Base-by-base conservation (phyloP, 2,329 filamentous ascomycete species). In the Aspergillus niger region DNA sequence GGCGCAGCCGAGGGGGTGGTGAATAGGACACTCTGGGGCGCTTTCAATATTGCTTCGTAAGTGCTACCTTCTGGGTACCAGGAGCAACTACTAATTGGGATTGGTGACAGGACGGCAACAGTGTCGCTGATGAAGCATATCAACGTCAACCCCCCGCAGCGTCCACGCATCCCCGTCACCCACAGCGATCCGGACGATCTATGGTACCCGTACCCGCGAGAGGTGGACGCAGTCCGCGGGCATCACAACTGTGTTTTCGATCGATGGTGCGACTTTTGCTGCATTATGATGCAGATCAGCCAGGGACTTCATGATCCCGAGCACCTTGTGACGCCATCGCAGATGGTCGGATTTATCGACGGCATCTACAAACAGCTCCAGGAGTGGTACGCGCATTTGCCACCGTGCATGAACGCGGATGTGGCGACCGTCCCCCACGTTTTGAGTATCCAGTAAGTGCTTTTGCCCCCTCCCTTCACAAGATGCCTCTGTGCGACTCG, bases 191-290 rank as follows among this genome's bases (percentile, higher is more conserved):
- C 52, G 2, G 52, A 43, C 2, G 64, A 68, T 24, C 44, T 63
- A 7, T 73, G 71, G 67, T 58, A 58, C 3, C 69, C 69, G 1
- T 74, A 74, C 55, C 70, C 72, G 8, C 60, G 58, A 13, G 55
- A 53, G 3, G 54, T 55, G 3, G 60, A 65, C 13, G 57, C 63
- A 1, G 58, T 70, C 8, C 59, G 55, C 0, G 64, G 63, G 0
- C 69, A 72, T 49, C 56, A 67, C 26, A 54, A 58, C 17, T 72
- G 69, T 47, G 62, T 68, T 3, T 69, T 74, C 26, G 66, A 74
- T 26, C 60, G 63, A 5, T 65, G 65, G 62, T 69, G 65, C 28
- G 68, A 70, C 39, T 60, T 72, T 17, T 62, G 48, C 54, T 65
- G 62, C 41, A 68, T 68, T 30, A 54, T 55, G 3, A 65, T 64